phyloP scores from a whole-genome alignment of 352 stramenopile genomes.

The Globisporangium parvum region DNA sequence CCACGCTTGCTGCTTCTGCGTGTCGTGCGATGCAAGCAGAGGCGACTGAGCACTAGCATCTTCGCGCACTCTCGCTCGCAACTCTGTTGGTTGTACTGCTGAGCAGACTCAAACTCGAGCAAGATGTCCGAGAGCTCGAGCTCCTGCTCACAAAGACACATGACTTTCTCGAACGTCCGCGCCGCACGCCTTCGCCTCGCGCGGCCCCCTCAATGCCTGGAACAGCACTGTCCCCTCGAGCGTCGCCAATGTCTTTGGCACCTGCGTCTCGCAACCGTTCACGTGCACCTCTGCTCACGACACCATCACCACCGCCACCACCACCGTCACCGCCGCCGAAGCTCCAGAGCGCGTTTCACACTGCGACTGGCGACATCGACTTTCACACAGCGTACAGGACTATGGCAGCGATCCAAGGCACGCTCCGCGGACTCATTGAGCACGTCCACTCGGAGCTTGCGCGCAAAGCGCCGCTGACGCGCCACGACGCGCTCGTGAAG shows the following conservation, averaged over 20 bases:
- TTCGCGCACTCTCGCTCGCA: neutral
- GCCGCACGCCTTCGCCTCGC: neutral
- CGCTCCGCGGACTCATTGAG: no score
- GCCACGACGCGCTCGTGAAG: no score
- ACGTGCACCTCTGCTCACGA: neutral
- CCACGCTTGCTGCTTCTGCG: neutral
- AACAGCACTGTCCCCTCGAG: no score
- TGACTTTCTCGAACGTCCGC: slow-evolving; percentile 16
- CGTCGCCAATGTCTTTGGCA: neutral
- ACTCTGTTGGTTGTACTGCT: neutral
- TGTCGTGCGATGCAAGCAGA: neutral
- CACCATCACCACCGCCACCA: neutral
- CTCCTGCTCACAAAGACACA: slow-evolving; percentile 48
- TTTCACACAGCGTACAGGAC: no score
- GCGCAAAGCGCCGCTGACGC: no score
- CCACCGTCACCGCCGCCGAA: neutral
- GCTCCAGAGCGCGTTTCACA: no score
- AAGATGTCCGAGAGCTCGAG: slow-evolving; percentile 56
- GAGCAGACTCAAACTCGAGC: slow-evolving; percentile 52
- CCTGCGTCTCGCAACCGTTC: neutral
- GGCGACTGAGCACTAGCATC: neutral
- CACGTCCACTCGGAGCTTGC: no score
- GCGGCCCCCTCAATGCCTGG: neutral
- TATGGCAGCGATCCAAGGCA: no score
- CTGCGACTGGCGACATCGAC: no score